phyloP scores from a whole-genome alignment of 495 filamentous ascomycete species.

The Lentithecium fluviatile region DNA sequence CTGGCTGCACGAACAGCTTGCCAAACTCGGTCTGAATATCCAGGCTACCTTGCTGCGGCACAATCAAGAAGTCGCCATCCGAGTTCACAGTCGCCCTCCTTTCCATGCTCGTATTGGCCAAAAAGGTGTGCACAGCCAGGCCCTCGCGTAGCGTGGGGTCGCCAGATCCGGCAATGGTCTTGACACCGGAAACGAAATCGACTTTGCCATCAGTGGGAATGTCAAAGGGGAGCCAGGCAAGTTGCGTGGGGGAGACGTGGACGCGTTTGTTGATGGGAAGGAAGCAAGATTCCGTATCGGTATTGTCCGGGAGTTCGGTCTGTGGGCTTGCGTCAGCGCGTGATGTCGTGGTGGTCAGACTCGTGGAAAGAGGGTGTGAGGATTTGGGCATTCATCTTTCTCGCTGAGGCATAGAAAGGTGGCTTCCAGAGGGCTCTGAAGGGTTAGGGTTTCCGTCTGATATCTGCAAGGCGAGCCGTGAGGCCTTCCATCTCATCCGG shows the following conservation, averaged over 20 bases:
- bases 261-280: constrained; percentile 53
- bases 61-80: constrained; percentile 52
- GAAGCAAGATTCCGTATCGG: constrained; percentile 47
- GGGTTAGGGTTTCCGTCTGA: too few relatives aligned
- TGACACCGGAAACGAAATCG: constrained; percentile 50
- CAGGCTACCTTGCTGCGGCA: constrained; percentile 51
- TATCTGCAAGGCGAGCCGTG: too few relatives aligned
- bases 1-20: constrained; percentile 50
- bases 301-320: constrained; percentile 53
- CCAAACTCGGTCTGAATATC: constrained; percentile 55
- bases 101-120: constrained; percentile 50
- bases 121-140: constrained; percentile 50
- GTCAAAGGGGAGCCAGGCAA: constrained; percentile 52
- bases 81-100: constrained; percentile 52
- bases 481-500: too few relatives aligned
- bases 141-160: constrained; percentile 53
- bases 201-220: constrained; percentile 45
- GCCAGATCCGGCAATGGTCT: constrained; percentile 52
- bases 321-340: constrained; percentile 26
- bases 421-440: not conserved
- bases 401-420: not conserved
- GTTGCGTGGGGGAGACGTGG: constrained; percentile 59
- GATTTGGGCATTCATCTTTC: not conserved
- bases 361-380: not conserved
- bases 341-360: constrained; percentile 13